Base-by-base conservation (phyloP, 2,329 filamentous ascomycete species). In the Cytospora piceicola region DNA sequence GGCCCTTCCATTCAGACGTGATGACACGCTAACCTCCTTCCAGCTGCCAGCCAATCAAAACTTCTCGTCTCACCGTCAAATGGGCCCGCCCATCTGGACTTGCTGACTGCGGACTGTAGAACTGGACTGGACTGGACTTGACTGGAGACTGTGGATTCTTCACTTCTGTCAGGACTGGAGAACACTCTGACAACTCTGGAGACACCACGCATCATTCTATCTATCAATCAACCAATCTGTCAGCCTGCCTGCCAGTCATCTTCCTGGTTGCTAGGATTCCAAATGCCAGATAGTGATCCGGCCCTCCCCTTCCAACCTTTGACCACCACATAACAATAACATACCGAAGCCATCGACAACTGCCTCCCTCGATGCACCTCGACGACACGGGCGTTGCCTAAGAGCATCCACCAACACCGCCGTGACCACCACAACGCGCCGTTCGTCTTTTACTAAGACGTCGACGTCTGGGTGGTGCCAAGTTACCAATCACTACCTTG, bases 1-100 rank as follows among this genome's bases (percentile, higher is more conserved):
- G 3, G 12, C 11, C 39, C n/a, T 27, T 27, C 22, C 17, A 3
- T 1, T 15, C 15, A 17, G n/a, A n/a, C n/a, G 17, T 42, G 39
- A 42, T 17, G 39, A n/a, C n/a, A 15, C 53, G 60, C 60, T 63
- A 63, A 32, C 15, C 60, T 36, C 30, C 15, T 63, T 51, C 39
- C 29, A 57, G 39, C 15, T 20, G 2, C 60, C n/a, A 15, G 30
- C 60, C 52, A 63, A 56, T 63, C 36, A 51, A 36, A 51, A 36
- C 49, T 29, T 42, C 52, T 29, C 36, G 34, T 56, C 24, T 49
- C 60, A n/a, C 51, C 22, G 11, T 36, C 34, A 15, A 36, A n/a
- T 49, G 17, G n/a, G n/a, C n/a, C n/a, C n/a, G 39, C 34, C 34
- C 34, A 9, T 39, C 39, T 46, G 39, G 3, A 29, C n/a, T n/a